Percentiles rank a stretch among this genome's conserved stretches.
Conservation (phyloP, 2,329 filamentous ascomycete species). For the Claviceps paspali region DNA sequence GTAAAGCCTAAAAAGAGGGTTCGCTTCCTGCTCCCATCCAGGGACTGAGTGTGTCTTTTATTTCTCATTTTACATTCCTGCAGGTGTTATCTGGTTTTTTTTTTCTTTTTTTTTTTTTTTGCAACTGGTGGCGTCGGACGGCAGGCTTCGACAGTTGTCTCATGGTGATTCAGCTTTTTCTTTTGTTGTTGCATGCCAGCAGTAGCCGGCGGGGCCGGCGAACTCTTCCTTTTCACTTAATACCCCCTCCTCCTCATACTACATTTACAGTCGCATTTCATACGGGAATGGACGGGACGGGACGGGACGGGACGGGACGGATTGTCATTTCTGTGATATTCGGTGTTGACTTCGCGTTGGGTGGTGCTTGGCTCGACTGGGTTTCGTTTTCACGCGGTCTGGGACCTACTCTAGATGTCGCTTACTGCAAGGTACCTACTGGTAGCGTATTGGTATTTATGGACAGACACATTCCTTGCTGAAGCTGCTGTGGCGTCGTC, state of each 20-base stretch:
- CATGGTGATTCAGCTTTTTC: neutral
- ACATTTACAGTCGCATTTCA: neutral
- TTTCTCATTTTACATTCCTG: neutral
- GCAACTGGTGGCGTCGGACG: conserved; percentile 5
- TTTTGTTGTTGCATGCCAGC: neutral
- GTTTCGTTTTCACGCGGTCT: conserved; percentile 1
- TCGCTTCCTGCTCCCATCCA: conserved; percentile 34
- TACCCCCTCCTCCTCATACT: neutral
- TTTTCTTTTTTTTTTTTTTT: conserved; percentile 6
- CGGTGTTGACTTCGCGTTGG: too few species aligned
- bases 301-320: too few species aligned
- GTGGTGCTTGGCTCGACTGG: neutral
- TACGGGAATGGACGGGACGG: neutral
- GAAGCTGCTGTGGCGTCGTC: too few species aligned
- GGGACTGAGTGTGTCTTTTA: conserved; percentile 16
- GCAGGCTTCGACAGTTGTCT: neutral
- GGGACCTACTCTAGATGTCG: neutral
- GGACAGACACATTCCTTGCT: too few species aligned
- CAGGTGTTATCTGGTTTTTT: neutral
- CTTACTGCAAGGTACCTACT: neutral
- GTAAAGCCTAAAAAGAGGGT: conserved; percentile 41
- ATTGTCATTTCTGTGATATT: too few species aligned
- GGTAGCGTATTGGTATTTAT: too few species aligned
- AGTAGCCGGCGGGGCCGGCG: neutral
- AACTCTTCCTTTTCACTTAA: neutral